Conservation (phyloP, 2,329 filamentous ascomycete genomes). For the Pyrenochaeta sp. region DNA sequence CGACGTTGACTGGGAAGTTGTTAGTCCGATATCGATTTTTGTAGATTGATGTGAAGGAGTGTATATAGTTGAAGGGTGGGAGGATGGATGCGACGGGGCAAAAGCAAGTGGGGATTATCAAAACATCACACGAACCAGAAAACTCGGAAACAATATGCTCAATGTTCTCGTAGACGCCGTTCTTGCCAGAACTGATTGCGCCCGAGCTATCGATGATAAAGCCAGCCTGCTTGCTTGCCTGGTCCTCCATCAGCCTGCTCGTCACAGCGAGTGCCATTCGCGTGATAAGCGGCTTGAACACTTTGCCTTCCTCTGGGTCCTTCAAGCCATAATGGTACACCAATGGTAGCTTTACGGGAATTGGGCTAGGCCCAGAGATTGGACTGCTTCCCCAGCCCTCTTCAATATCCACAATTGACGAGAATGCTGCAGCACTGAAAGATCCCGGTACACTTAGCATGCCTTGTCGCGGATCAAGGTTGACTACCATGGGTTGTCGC, state of each 20-base stretch:
- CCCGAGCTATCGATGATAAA: conserved; percentile 87
- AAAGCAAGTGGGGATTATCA: conserved; percentile 6
- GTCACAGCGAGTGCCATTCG: conserved; percentile 80
- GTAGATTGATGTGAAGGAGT: neutral
- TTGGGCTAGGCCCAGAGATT: conserved; percentile 84
- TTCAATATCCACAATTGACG: conserved; percentile 85
- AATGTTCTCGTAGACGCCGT: conserved; percentile 75
- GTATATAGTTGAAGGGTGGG: neutral
- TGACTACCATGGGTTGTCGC: conserved; percentile 80
- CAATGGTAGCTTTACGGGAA: conserved; percentile 90
- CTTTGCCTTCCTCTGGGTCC: conserved; percentile 70
- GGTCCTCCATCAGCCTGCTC: conserved; percentile 78
- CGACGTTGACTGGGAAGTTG: conserved; percentile 68
- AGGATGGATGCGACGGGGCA: neutral
- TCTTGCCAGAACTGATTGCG: conserved; percentile 69
- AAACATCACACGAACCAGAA: conserved; percentile 59
- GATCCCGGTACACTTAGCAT: conserved; percentile 69
- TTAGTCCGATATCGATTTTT: conserved; percentile 33
- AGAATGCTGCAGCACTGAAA: conserved; percentile 84
- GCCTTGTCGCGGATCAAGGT: conserved; percentile 79
- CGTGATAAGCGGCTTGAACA: conserved; percentile 78
- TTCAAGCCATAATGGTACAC: conserved; percentile 86
- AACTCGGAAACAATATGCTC: conserved; percentile 78
- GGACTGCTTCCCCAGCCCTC: conserved; percentile 90
- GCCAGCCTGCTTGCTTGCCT: conserved; percentile 73